Percentiles rank a stretch among this genome's conserved stretches.
Conservation (phyloP, 805 yeast species). For the Yarrowia bubula region DNA sequence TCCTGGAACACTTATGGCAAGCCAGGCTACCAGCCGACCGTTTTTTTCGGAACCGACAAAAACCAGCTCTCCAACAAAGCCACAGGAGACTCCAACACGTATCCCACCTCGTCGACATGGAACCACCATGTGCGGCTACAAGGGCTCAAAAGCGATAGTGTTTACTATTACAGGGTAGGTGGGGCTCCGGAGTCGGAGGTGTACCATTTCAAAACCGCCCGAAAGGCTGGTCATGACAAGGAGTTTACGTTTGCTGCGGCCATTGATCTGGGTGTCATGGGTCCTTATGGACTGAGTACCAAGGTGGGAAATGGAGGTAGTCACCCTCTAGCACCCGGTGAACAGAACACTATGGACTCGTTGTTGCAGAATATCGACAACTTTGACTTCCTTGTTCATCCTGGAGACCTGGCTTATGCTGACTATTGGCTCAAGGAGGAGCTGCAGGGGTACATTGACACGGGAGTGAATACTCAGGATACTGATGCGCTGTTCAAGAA, state of each 20-base stretch:
- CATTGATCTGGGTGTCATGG: constrained; percentile 27
- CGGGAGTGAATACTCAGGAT: constrained; percentile 20
- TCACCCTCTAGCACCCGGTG: constrained; percentile 14
- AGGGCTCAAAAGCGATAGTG: constrained; percentile 33
- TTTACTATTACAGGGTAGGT: constrained; percentile 36
- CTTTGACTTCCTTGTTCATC: constrained; percentile 35
- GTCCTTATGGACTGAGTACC: constrained; percentile 26
- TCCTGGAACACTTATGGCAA: constrained; percentile 35
- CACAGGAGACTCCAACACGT: constrained; percentile 32
- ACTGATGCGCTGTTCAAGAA: constrained; percentile 4
- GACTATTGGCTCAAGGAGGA: constrained; percentile 37
- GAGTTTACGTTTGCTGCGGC: constrained; percentile 25
- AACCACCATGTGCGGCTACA: constrained; percentile 35
- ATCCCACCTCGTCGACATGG: constrained; percentile 33
- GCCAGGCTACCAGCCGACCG: constrained; percentile 32
- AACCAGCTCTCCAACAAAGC: constrained; percentile 5
- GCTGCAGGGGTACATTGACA: constrained; percentile 28
- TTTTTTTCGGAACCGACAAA: constrained; percentile 33
- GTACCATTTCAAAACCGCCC: constrained; percentile 28
- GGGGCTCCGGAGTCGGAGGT: constrained; percentile 29
- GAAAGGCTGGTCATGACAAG: constrained; percentile 28
- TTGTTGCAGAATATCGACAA: constrained; percentile 29
- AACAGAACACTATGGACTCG: constrained; percentile 32
- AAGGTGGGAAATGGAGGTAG: constrained; percentile 8
- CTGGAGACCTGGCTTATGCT: constrained; percentile 39